Evolutionary conservation across 768 basidiomycete species (phyloP).

Genomic region (Ephemerocybe angulata): DNA sequence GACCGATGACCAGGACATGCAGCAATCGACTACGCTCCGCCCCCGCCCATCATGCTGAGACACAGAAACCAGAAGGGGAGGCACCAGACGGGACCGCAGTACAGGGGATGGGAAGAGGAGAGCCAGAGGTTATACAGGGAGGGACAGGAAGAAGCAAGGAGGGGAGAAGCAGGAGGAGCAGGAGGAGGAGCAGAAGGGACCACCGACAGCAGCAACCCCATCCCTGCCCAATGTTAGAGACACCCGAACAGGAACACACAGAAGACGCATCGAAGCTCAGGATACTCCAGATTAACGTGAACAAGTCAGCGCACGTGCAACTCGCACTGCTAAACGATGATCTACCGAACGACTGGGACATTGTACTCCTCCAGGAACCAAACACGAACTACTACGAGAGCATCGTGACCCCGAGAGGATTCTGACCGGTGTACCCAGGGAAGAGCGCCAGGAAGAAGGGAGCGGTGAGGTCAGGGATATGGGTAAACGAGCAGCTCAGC

Average conservation of each 20-base stretch:
- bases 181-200: neutral
- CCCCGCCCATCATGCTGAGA: no score
- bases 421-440: slow-evolving; percentile 15
- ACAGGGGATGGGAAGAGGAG: no score
- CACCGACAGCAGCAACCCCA: neutral
- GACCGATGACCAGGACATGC: no score
- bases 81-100: no score
- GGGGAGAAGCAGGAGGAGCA: neutral
- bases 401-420: slow-evolving; percentile 16
- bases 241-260: no score
- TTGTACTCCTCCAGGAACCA: slow-evolving; percentile 40
- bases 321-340: neutral
- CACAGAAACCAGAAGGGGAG: no score
- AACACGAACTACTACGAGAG: slow-evolving; percentile 19
- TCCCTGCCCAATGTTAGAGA: no score
- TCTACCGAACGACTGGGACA: slow-evolving; percentile 21
- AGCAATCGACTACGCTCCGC: no score
- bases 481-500: slow-evolving; percentile 12
- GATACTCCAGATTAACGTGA: slow-evolving; percentile 15
- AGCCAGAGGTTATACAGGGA: neutral
- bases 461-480: slow-evolving; percentile 13
- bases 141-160: neutral
- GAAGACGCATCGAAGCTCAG: neutral
- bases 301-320: slow-evolving; percentile 2
- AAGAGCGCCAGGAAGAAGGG: neutral